Percentiles rank a stretch among this genome's conserved stretches.
These are phyloP conservation scores for Aspergillus tanneri DNA, from an alignment of 2,329 filamentous ascomycete genomes.

Conservation along the genomic window DNA sequence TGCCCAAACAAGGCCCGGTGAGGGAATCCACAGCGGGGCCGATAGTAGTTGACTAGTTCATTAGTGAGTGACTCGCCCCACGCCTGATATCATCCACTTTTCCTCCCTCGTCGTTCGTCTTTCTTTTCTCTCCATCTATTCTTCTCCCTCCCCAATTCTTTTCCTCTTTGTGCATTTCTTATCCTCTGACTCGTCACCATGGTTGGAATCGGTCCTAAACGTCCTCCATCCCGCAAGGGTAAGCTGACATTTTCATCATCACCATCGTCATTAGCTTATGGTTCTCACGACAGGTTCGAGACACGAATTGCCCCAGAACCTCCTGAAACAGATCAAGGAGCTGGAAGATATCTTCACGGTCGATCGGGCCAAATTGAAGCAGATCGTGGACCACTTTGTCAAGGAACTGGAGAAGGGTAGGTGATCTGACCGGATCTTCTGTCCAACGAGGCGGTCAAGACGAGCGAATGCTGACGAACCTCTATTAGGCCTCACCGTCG, in stretches of 20 bases:
- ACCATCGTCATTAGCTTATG: conserved; percentile 8
- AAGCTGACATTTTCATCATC: conserved; percentile 36
- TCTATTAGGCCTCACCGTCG: conserved; percentile 69
- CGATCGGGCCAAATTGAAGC: conserved; percentile 74
- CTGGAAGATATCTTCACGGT: conserved; percentile 85
- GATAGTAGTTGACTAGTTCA: not conserved
- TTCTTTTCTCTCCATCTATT: not conserved
- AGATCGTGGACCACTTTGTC: conserved; percentile 86
- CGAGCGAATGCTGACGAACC: conserved; percentile 1
- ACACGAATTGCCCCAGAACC: conserved; percentile 83
- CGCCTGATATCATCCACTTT: conserved; percentile 7
- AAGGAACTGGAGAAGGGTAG: conserved; percentile 81
- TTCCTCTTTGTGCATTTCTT: conserved; percentile 11
- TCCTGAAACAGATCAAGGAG: conserved; percentile 75
- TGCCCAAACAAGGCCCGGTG: conserved; percentile 16
- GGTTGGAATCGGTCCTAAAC: conserved; percentile 64
- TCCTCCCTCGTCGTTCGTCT: conserved; percentile 14
- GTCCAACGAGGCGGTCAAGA: too few relatives aligned
- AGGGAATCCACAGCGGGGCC: conserved; percentile 9
- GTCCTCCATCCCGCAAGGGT: conserved; percentile 71
- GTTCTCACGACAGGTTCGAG: conserved; percentile 68
- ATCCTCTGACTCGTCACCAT: conserved; percentile 46
- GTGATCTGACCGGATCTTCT: conserved; percentile 20
- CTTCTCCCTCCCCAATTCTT: not conserved
- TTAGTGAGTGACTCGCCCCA: conserved; percentile 1